Evolutionary conservation across 1,284 basidiomycete genomes (phyloP), one percentile per base, ranked within the genome.

Genomic region (Ganoderma sp.): DNA sequence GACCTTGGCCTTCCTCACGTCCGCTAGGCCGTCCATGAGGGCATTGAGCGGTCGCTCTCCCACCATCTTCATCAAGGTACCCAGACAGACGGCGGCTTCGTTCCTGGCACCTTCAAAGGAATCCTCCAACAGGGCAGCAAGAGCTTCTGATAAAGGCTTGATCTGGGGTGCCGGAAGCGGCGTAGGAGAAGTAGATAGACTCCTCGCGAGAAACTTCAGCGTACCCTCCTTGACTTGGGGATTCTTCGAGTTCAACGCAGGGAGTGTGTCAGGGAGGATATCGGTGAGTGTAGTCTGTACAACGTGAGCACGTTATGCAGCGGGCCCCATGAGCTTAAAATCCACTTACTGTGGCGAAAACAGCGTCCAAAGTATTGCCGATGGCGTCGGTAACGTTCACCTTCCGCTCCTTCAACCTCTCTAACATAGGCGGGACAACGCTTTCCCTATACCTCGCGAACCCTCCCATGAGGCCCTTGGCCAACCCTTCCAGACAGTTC

Each of bases 141-240:
- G 85, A 2, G 88, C 84, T 70, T 97, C 95, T 1, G 94, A 90
- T 48, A 98, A 82, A 0, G 91, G 87, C 77, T 98, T 97, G 73
- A 99, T 83, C 75, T 97, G 95, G 3, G 87, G 83, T 57, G 90
- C 87, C 56, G 86, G 85, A 19, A 96, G 85, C 0, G 95, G 89
- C 17, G 86, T 84, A 17, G 85, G 85, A 0, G 90, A 88, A 0
- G 89, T 91, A 1, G 89, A 83, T 58, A 99, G 87, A 76, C 90
- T 94, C 59, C 98, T 89, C 22, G 87, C 88, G 25, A 99, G 83
- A 78, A 98, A 99, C 75, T 94, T 95, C 73, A 98, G 83, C 0
- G 96, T 92, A 17, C 96, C 94, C 79, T 98, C 95, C 78, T 98
- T 98, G 57, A 99, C 95, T 79, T 98, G 95, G 0, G 98, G 98